Conservation (phyloP, 208 protist genomes). For the Crithidia acanthocephali region DNA sequence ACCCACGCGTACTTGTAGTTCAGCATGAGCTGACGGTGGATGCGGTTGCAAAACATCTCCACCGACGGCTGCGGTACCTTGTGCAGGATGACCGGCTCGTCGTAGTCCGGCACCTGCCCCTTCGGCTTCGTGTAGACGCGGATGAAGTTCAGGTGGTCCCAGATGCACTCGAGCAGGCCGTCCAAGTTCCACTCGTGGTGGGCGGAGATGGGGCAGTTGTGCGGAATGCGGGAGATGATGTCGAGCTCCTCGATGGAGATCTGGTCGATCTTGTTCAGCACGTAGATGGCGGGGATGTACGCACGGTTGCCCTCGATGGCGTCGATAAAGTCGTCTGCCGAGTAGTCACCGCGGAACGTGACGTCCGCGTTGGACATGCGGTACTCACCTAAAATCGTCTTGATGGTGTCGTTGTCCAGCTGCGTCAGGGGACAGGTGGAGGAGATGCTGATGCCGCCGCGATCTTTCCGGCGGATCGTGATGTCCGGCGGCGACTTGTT, state of each 20-base stretch:
- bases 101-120: slow-evolving; percentile 98
- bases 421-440: slow-evolving; percentile 90
- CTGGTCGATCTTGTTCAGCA: slow-evolving; percentile 99
- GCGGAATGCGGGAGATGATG: slow-evolving; percentile 95
- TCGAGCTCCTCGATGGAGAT: slow-evolving; percentile 98
- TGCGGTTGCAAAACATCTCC: slow-evolving; percentile 96
- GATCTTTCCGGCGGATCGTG: slow-evolving; percentile 96
- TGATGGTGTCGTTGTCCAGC: slow-evolving; percentile 93
- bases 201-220: slow-evolving; percentile 97
- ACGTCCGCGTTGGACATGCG: slow-evolving; percentile 97
- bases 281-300: slow-evolving; percentile 97
- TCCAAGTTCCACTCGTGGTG: slow-evolving; percentile 98
- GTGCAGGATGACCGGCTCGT: slow-evolving; percentile 97
- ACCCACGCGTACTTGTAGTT: slow-evolving; percentile 99
- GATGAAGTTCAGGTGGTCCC: slow-evolving; percentile 98
- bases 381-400: slow-evolving; percentile 95
- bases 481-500: slow-evolving; percentile 98
- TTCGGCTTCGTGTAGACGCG: slow-evolving; percentile 99
- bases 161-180: slow-evolving; percentile 98
- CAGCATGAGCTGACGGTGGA: slow-evolving; percentile 97
- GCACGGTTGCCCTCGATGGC: slow-evolving; percentile 97
- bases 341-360: slow-evolving; percentile 93
- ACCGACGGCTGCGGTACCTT: slow-evolving; percentile 87
- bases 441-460: slow-evolving; percentile 89
- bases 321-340: slow-evolving; percentile 98